A percentile compares a stretch with the other conserved stretches of the same genome.
Conservation (phyloP, 805 yeast genomes). For the Saccharomycopsis fodiens region DNA sequence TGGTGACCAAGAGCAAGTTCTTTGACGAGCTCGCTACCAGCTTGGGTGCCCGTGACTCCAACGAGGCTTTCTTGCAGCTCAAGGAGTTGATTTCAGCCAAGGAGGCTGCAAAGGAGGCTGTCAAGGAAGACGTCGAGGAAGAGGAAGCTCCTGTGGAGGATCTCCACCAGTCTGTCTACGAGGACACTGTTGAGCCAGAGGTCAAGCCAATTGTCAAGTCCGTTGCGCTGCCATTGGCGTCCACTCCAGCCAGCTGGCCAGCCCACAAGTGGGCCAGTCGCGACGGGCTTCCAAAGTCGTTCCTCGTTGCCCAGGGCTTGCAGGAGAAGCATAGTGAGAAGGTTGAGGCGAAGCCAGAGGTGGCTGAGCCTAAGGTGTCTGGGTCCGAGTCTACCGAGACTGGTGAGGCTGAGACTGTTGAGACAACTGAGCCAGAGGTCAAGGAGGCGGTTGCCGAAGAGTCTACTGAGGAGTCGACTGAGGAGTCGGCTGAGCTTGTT, state of each 20-base stretch:
- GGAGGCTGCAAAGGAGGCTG: not conserved
- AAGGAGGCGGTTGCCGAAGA: no score
- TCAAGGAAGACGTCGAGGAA: not conserved
- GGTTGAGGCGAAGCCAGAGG: no score
- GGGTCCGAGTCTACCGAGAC: not conserved
- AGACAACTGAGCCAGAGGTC: no score
- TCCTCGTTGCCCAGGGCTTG: no score
- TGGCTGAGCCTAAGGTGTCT: not conserved
- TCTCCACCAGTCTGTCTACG: not conserved
- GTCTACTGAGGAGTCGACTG: no score
- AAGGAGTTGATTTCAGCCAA: not conserved
- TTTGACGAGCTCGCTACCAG: not conserved
- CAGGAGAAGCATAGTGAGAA: no score
- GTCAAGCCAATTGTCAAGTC: not conserved
- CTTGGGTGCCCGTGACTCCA: not conserved
- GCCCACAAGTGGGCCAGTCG: no score
- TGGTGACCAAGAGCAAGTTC: conserved; percentile 1
- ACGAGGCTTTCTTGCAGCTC: not conserved
- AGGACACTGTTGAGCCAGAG: not conserved
- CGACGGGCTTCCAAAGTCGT: no score
- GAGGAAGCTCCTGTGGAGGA: not conserved
- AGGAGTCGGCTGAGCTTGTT: no score
- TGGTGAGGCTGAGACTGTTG: conserved; percentile 2
- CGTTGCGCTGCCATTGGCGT: no score
- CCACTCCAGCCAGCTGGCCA: no score